phyloP scores from a whole-genome alignment of 139 green algal species.

The Dunaliella primolecta region DNA sequence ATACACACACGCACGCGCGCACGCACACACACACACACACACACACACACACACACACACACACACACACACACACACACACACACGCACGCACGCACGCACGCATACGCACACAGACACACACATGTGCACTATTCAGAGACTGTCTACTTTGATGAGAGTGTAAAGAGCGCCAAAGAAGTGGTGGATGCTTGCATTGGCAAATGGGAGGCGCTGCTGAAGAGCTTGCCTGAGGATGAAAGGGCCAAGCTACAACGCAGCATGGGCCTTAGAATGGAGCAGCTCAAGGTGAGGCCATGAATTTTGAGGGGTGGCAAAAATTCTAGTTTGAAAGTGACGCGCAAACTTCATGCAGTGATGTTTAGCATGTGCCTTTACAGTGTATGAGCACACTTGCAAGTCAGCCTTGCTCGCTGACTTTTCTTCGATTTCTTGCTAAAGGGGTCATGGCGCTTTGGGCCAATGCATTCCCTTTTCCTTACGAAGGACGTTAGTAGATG shows the following conservation, averaged over 20 bases:
- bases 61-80: background rate
- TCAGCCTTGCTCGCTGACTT: too few species aligned
- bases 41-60: background rate
- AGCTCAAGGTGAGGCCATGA: conserved; percentile 42
- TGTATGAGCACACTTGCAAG: too few species aligned
- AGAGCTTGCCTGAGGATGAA: conserved; percentile 25
- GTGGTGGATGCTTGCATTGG: conserved; percentile 15
- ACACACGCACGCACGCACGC: background rate
- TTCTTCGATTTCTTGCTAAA: too few species aligned
- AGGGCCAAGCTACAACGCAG: conserved; percentile 31
- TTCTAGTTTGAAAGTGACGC: too few species aligned
- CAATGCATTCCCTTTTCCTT: too few species aligned
- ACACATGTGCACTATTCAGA: background rate
- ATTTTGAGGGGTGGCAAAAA: background rate
- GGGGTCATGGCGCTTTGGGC: too few species aligned
- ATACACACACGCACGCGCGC: background rate
- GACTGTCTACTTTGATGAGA: conserved; percentile 27
- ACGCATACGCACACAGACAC: background rate
- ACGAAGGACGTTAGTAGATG: too few species aligned
- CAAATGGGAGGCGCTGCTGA: conserved; percentile 37
- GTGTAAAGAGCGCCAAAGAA: conserved; percentile 17
- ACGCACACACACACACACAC: background rate
- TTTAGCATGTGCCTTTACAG: too few species aligned
- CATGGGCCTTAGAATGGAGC: conserved; percentile 57
- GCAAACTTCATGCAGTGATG: too few species aligned